Evolutionary conservation across 148 eudicot genomes (phyloP), one percentile per base, ranked within the genome.

Genomic region (Spergularia marina): DNA sequence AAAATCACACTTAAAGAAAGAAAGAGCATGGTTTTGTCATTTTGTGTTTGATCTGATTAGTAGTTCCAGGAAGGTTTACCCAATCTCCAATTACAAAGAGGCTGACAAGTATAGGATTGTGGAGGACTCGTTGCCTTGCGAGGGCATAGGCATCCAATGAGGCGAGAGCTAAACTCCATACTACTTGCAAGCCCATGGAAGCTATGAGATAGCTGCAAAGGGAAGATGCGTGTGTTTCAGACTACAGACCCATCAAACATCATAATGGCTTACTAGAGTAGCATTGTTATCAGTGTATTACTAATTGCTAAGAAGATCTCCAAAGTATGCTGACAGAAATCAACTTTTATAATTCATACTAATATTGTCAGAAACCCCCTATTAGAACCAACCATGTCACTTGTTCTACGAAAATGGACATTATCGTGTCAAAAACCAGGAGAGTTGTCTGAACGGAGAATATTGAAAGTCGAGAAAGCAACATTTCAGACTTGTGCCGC

Each of bases 81-180:
- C 92, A 90, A 76, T 92, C 97, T 70, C 97, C 94, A 5, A 90
- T 88, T 5, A 83, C 87, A 65, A 88, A 88, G 58, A 92, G 84
- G 86, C 92, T 82, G 80, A 92, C 87, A 10, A 88, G 57, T 61
- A 82, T 59, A 14, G 81, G 82, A 72, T 84, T 88, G 71, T 86
- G 92, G 65, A 92, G 77, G 51, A 78, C 74, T 70, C 71, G 81
- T 51, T 84, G 89, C 68, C 49, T 81, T 39, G 75, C 66, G 69
- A 92, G 83, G 12, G 94, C 88, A 76, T 88, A 88, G n/a, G 86
- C 88, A 67, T 92, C 97, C 76, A 91, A 72, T 40, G 74, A 71
- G 6, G 90, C 92, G 4, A 90, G 91, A 30, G 85, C 87, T 69
- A 69, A 84, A 80, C 97, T 88, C 94, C 94, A 92, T 7, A 84